Evolutionary conservation across 345 rosid genomes (phyloP), one percentile per base, ranked within the genome.

Genomic region (Sonneratia caseolaris): DNA sequence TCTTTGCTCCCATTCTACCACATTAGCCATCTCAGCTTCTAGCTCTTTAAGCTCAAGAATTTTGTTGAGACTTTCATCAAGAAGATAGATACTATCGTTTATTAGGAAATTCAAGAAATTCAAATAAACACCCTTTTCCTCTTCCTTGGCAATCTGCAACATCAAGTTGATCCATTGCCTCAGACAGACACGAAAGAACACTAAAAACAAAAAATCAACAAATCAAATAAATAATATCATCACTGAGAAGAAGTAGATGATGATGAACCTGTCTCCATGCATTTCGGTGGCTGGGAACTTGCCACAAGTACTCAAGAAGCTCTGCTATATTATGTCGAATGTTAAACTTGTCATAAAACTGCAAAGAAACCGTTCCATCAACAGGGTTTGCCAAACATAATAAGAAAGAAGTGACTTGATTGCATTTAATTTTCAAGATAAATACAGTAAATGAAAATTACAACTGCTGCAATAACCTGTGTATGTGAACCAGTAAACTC

Each of bases 401-500:
- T 15, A 42, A 40, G 70, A 43, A 62, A 32, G 21, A 27, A 62
- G 3, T 13, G 66, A n/a, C 45, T 42, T 9, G 10, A 21, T n/a
- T 57, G 64, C 45, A 42, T 42, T 62, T 11, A 21, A 12, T n/a
- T 57, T 18, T n/a, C 32, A 62, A 62, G 16, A 32, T 62, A 12
- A 32, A 13, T 32, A 62, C 32, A 35, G 66, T 35, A 35, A 57
- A 57, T 5, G 32, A 21, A 8, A 57, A 21, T 22, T 9, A 47
- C 21, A 53, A 37, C 6, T 3, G 37, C 37, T 69, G 71, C 73
- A 80, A 73, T 83, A 76, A 96, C 99, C 99, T 92, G 99, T 40
- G 96, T 96, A 81, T 92, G 98, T 75, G 98, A 89, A 70, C 99
- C 98, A 7, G 97, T 96, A 88, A 96, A 92, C 87, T 96, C 99